phyloP scores from a whole-genome alignment of 495 filamentous ascomycete genomes.

The Xylaria venustula region DNA sequence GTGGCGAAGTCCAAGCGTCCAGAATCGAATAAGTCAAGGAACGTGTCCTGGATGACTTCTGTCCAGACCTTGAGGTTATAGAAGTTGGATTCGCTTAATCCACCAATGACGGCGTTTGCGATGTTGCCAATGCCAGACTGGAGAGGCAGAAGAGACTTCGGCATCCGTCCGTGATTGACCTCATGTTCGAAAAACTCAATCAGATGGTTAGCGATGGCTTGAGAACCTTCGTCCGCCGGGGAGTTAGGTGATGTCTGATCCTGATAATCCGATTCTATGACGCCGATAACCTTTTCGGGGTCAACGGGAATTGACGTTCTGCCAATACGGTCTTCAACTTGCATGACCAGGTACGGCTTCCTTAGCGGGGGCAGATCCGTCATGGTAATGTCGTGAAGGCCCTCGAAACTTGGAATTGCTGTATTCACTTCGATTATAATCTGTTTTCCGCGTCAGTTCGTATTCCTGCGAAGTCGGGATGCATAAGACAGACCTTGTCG shows the following conservation, averaged over 20 bases:
- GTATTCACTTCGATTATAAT: constrained; percentile 96
- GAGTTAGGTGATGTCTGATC: constrained; percentile 79
- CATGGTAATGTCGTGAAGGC: constrained; percentile 89
- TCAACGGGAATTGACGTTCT: constrained; percentile 84
- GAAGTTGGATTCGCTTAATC: constrained; percentile 81
- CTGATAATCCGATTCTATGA: constrained; percentile 81
- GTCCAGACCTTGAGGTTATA: constrained; percentile 89
- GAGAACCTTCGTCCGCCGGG: constrained; percentile 69
- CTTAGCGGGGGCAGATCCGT: constrained; percentile 75
- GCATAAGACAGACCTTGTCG: constrained; percentile 58
- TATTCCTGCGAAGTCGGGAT: background rate
- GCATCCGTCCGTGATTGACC: constrained; percentile 73
- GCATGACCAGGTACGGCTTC: constrained; percentile 86
- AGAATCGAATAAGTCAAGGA: constrained; percentile 91
- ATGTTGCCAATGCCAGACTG: constrained; percentile 94
- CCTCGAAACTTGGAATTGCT: constrained; percentile 77
- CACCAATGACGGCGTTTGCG: constrained; percentile 88
- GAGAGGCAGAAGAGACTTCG: constrained; percentile 74
- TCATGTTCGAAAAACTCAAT: constrained; percentile 86
- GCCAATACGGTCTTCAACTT: constrained; percentile 76
- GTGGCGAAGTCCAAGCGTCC: constrained; percentile 89
- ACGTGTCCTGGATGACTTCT: constrained; percentile 89
- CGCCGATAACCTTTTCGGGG: constrained; percentile 80
- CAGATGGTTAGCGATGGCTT: constrained; percentile 73
- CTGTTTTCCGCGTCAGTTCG: constrained; percentile 21